Percentiles rank a stretch among this genome's conserved stretches.
Evolutionary conservation across 768 basidiomycete genomes (phyloP).

Genomic region (Mycena metata): DNA sequence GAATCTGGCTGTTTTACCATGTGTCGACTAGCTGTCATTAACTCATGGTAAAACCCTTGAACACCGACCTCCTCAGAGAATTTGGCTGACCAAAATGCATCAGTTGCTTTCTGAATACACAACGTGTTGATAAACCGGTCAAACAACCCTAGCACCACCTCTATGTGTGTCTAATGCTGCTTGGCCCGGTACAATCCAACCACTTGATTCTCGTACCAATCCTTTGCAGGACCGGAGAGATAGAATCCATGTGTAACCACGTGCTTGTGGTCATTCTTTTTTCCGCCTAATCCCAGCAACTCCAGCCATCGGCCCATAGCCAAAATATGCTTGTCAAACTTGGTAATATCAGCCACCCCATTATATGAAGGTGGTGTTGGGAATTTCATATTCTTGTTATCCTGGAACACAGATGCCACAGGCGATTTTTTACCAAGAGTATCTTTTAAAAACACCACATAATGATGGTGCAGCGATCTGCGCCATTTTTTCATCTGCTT

Average conservation of each 20-base stretch:
- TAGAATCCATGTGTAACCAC: conserved; percentile 1
- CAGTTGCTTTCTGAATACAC: neutral
- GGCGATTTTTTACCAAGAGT: no score
- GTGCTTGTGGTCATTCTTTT: no score
- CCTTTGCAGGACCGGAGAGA: neutral
- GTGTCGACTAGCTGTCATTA: neutral
- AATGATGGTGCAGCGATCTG: no score
- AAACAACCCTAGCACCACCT: conserved; percentile 7
- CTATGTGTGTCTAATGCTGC: conserved; percentile 1
- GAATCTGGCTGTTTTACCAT: conserved; percentile 12
- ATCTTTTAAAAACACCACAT: no score
- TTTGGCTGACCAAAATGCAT: neutral
- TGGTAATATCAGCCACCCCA: no score
- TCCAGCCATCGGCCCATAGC: neutral
- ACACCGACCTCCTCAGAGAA: neutral
- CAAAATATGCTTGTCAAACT: neutral
- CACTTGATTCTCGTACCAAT: conserved; percentile 16
- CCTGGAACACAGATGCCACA: no score
- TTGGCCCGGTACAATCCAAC: neutral
- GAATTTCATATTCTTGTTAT: no score
- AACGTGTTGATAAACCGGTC: conserved; percentile 12
- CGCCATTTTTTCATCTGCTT: no score
- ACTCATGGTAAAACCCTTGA: neutral
- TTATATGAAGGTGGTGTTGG: no score
- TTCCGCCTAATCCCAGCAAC: neutral